Base-by-base conservation (phyloP, 2,329 filamentous ascomycete genomes). In the Metarhizium album region DNA sequence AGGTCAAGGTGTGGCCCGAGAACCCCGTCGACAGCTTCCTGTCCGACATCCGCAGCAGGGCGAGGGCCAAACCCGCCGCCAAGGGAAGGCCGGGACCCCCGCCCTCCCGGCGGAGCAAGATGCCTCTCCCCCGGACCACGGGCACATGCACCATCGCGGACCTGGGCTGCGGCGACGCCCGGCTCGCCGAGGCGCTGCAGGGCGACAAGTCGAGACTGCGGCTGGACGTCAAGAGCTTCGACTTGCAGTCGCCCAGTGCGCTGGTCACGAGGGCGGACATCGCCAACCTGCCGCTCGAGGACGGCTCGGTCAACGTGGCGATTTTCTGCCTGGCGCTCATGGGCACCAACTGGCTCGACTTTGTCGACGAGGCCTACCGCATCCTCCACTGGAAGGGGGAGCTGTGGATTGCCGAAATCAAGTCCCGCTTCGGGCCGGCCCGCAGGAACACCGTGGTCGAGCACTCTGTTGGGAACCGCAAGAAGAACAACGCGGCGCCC, bases 301-400 rank as follows among this genome's bases (percentile, higher is more conserved):
- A 90, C 58, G 84, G 82, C 43, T 82, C 79, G 54, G 83, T 90
- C 54, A 90, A 98, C 66, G 77, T 98, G 4, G 87, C 87, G 46
- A 84, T 98, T 58, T 97, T 97, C 74, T 98, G 93, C 67, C 78
- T 98, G 31, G 93, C 91, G 47, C 80, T 98, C 53, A 98, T 98
- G 93, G 93, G 93, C 63, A 98, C 93, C 50, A 98, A 98, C 71
- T 98, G 93, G 91, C 79, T 95, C 49, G 84, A 89, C 60, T 97
- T 98, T 66, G 80, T 98, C 61, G 93, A 97, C 70, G 93, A 98
- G 71, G 91, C 91, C 14, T 95, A 89, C 73, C 84, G 93, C 49
- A 77, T 97, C 48, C 78, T 98, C 54, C 85, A 89, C 63, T 90
- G 90, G 79, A 91, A 93, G 63, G 93, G 93, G 58, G 93, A 98